Conservation (phyloP, 805 yeast genomes). For the Isabelozyma rhagii region DNA sequence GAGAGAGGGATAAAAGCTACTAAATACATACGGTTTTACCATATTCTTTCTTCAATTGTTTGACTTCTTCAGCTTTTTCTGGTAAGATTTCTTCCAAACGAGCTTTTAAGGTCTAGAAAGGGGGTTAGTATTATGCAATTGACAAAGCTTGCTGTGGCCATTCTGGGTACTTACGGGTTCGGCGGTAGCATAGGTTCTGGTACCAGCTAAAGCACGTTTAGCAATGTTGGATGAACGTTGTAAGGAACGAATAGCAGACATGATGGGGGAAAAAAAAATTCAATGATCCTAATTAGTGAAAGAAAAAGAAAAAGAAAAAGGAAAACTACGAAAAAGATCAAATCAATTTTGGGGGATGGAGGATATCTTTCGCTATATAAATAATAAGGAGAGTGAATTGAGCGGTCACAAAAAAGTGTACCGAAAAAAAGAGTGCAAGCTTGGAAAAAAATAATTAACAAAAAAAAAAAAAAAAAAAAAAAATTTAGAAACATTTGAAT, state of each 20-base stretch:
- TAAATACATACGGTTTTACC: conserved; percentile 66
- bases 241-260: conserved; percentile 36
- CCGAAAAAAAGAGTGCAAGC: no score
- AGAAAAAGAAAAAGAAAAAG: no score
- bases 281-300: not conserved
- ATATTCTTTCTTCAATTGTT: conserved; percentile 83
- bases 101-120: conserved; percentile 74
- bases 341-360: no score
- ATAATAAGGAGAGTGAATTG: no score
- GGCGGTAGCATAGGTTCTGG: conserved; percentile 33
- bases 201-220: conserved; percentile 14
- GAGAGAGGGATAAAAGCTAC: not conserved
- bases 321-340: no score
- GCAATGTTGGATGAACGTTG: conserved; percentile 32
- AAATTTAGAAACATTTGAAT: no score
- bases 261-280: conserved; percentile 2
- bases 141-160: not conserved
- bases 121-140: conserved; percentile 7
- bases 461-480: no score
- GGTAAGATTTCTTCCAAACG: conserved; percentile 92
- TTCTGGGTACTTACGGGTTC: conserved; percentile 26
- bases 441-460: no score
- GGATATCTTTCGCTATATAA: no score
- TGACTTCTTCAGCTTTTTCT: conserved; percentile 86
- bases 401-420: no score